Conservation (phyloP, 139 green algal genomes). For the Auxenochlorella pyrenoidosa region DNA sequence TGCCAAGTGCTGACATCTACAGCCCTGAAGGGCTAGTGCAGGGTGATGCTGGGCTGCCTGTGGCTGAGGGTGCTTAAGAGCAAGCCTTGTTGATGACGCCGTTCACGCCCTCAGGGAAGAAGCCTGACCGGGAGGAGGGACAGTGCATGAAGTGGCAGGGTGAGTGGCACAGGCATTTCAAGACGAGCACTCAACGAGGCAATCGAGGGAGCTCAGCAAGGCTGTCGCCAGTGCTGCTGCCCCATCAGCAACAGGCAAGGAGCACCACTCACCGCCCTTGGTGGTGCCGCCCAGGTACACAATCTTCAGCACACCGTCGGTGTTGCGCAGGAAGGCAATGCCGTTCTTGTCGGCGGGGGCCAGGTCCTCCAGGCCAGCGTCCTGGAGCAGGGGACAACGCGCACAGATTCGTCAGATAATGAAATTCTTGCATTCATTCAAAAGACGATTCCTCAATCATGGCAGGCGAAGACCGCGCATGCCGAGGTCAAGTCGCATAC, state of each 20-base stretch:
- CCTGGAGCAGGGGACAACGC: background rate
- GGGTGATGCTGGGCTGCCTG: too few relatives aligned
- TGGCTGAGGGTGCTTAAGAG: background rate
- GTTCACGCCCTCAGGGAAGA: constrained; percentile 48
- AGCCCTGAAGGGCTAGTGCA: too few relatives aligned
- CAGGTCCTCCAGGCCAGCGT: background rate
- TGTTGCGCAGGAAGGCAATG: constrained; percentile 24
- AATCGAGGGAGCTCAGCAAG: too few relatives aligned
- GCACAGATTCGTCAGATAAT: too few relatives aligned
- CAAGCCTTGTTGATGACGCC: constrained; percentile 26
- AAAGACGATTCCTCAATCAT: background rate
- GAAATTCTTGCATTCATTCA: background rate
- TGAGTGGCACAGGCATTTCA: too few relatives aligned
- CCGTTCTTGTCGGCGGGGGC: constrained; percentile 9
- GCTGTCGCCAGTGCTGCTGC: too few relatives aligned
- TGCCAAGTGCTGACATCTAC: background rate
- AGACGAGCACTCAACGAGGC: too few relatives aligned
- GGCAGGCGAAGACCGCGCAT: too few relatives aligned
- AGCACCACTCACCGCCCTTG: constrained; percentile 52
- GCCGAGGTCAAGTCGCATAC: too few relatives aligned
- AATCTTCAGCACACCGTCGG: constrained; percentile 49
- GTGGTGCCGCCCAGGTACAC: constrained; percentile 44
- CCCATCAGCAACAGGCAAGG: too few relatives aligned
- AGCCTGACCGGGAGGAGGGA: background rate
- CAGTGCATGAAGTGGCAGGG: too few relatives aligned